A percentile compares a stretch with the other conserved stretches of the same genome.
Conservation (phyloP, 805 yeast species). For the Lipomyces kockii region DNA sequence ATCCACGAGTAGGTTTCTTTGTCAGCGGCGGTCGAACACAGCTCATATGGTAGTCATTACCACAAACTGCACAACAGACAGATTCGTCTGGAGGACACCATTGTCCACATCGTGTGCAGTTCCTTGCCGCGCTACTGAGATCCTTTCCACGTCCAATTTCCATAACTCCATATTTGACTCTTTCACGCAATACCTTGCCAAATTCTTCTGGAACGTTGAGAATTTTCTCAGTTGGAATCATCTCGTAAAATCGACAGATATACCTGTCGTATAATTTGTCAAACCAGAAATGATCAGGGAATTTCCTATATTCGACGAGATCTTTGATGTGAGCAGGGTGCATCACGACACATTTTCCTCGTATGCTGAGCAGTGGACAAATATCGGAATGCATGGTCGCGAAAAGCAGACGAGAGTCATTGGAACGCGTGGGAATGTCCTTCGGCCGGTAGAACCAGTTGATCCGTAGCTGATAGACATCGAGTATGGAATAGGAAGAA, state of each 20-base stretch:
- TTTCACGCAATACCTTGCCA: slow-evolving; percentile 62
- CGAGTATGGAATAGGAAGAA: slow-evolving; percentile 50
- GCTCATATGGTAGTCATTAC: slow-evolving; percentile 70
- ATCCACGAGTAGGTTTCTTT: slow-evolving; percentile 81
- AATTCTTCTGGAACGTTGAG: slow-evolving; percentile 63
- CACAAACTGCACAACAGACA: slow-evolving; percentile 80
- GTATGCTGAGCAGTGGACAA: slow-evolving; percentile 72
- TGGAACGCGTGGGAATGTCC: slow-evolving; percentile 70
- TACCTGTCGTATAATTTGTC: slow-evolving; percentile 84
- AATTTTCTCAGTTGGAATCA: slow-evolving; percentile 65
- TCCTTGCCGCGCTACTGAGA: slow-evolving; percentile 63
- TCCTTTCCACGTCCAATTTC: slow-evolving; percentile 71
- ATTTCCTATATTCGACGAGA: slow-evolving; percentile 57
- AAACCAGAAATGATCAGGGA: slow-evolving; percentile 79
- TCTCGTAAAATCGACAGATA: slow-evolving; percentile 80
- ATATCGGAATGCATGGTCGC: slow-evolving; percentile 86
- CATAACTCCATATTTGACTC: slow-evolving; percentile 74
- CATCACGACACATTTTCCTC: slow-evolving; percentile 75
- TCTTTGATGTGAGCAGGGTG: slow-evolving; percentile 70
- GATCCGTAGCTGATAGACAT: slow-evolving; percentile 63
- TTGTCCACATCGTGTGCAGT: slow-evolving; percentile 77
- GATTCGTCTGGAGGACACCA: slow-evolving; percentile 82
- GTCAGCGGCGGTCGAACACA: slow-evolving; percentile 85
- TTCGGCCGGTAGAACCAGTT: slow-evolving; percentile 93
- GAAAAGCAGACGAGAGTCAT: slow-evolving; percentile 75